A percentile compares a stretch with the other conserved stretches of the same genome.
Evolutionary conservation across 768 basidiomycete species (phyloP).

Genomic region (Trametes elegans): DNA sequence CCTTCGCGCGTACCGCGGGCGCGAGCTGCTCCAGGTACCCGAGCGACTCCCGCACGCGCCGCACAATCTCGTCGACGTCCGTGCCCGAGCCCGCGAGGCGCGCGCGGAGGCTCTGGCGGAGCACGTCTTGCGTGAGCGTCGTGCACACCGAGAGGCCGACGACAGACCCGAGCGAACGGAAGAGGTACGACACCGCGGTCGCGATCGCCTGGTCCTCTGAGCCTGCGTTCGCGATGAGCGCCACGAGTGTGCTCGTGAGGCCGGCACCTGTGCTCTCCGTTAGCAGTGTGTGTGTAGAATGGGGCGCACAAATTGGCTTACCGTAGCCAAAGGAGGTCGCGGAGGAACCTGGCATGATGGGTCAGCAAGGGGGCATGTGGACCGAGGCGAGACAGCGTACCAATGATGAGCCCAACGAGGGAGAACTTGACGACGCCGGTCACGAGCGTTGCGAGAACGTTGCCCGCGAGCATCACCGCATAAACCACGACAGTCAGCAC

Average conservation of each 20-base stretch:
- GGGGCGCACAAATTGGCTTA: conserved; percentile 4
- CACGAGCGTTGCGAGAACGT: conserved; percentile 35
- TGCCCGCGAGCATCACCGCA: conserved; percentile 37
- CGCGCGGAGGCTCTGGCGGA: conserved; percentile 42
- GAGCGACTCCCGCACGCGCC: conserved; percentile 34
- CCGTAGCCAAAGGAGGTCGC: conserved; percentile 25
- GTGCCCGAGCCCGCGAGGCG: conserved; percentile 42
- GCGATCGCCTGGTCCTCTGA: conserved; percentile 61
- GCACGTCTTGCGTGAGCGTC: conserved; percentile 51
- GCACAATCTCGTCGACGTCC: conserved; percentile 44
- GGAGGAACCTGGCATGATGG: conserved; percentile 18
- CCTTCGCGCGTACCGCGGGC: conserved; percentile 27
- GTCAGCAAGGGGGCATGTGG: background rate
- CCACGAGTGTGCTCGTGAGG: conserved; percentile 55
- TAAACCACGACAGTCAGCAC: conserved; percentile 46
- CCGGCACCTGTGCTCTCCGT: conserved; percentile 39
- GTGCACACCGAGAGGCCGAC: conserved; percentile 56
- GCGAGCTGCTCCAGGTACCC: conserved; percentile 33
- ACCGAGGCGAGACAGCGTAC: conserved; percentile 29
- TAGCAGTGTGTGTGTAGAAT: background rate
- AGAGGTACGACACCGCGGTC: conserved; percentile 66
- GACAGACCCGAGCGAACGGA: conserved; percentile 61
- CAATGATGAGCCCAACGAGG: conserved; percentile 38
- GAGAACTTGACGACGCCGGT: conserved; percentile 41
- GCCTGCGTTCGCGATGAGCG: conserved; percentile 63